Conservation (phyloP, 768 basidiomycete genomes). For the Leucocoprinus leucothites region DNA sequence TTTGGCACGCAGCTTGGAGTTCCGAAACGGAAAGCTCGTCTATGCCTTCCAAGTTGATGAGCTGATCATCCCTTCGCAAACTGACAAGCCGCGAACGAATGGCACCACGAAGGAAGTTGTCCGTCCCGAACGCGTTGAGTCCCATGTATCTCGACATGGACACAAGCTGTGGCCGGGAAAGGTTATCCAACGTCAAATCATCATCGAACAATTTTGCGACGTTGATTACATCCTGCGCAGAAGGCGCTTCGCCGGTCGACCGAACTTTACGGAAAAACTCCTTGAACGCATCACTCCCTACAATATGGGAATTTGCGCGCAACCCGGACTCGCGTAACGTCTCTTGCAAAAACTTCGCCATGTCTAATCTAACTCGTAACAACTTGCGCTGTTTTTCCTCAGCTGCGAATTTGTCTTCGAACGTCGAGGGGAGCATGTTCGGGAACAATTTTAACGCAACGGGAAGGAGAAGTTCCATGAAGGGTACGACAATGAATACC, state of each 20-base stretch:
- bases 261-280: constrained; percentile 99
- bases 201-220: constrained; percentile 98
- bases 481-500: constrained; percentile 92
- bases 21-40: constrained; percentile 89
- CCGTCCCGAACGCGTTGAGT: constrained; percentile 97
- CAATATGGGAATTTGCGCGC: constrained; percentile 89
- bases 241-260: constrained; percentile 92
- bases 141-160: constrained; percentile 99
- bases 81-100: constrained; percentile 81
- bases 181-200: constrained; percentile 95
- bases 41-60: constrained; percentile 86
- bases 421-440: constrained; percentile 97
- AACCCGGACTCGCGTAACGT: constrained; percentile 93
- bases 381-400: constrained; percentile 97
- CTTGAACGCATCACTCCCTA: constrained; percentile 94
- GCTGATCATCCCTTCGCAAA: constrained; percentile 89
- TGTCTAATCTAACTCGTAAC: constrained; percentile 90
- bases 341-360: constrained; percentile 99
- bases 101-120: constrained; percentile 93
- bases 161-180: constrained; percentile 96
- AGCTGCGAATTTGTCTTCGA: constrained; percentile 95
- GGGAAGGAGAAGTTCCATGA: constrained; percentile 96
- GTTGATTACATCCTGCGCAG: constrained; percentile 82
- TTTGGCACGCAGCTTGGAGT: constrained; percentile 89
- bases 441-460: constrained; percentile 97